Evolutionary conservation across 139 green algal genomes (phyloP), one percentile per base, ranked within the genome.

Genomic region (Nannochloris sp.): DNA sequence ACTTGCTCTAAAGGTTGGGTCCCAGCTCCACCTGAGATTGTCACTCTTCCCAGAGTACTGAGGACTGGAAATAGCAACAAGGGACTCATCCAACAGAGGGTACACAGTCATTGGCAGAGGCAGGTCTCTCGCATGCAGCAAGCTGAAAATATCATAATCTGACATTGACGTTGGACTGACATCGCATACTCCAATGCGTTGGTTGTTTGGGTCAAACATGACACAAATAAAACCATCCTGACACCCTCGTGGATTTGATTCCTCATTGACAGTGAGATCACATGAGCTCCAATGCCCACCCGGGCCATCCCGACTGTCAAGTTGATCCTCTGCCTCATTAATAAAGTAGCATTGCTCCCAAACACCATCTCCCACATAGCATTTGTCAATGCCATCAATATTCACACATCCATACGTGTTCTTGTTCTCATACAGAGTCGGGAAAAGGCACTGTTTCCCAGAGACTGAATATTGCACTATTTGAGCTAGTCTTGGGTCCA

Each of bases 51-150:
- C 62, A 31, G 23, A 29, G 46, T 69, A 76, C 15, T 49, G 5
- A 7, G 57, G 64, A 37, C 72, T 48, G 31, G 60, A 34, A 18
- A 64, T 15, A 4, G 56, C 63, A 29, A 43, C 27, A 21, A 66
- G 31, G 3, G 3, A 19, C 48, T 31, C 44, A 23, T 4, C 62
- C 8, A 62, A 69, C 25, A 76, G 62, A 0, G 70, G 70, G 56
- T 69, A 76, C 36, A 69, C 59, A 37, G 64, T 55, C 31, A 67
- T 24, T 3, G 70, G 70, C 8, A 40, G 8, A 40, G 34, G 34
- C 8, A 40, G 34, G 8, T 40, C 34, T 40, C 34, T 40, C 7
- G 34, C 34, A 40, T 12, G 34, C 2, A 40, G 34, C 8, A 40
- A 7, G 34, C 34, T 40, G 34, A 40, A 40, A 40, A 40, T 40